Evolutionary conservation across 805 yeast species (phyloP).

Genomic region (Cyberlindnera petersonii): DNA sequence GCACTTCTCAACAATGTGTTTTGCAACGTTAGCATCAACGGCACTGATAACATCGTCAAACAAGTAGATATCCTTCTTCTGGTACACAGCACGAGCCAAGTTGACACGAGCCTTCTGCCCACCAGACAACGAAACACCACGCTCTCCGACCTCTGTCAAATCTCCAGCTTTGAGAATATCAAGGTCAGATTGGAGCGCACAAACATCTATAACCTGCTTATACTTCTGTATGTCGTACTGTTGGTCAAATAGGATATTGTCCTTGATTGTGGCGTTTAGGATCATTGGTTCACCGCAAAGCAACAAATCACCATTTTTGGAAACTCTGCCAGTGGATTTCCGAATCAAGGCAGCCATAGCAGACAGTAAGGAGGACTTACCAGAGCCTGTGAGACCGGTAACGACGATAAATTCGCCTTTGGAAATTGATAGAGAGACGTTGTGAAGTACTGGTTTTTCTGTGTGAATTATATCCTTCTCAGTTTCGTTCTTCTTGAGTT

Average conservation of each 20-base stretch:
- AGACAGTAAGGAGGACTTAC: constrained; percentile 66
- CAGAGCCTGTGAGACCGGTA: constrained; percentile 80
- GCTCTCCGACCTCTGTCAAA: constrained; percentile 73
- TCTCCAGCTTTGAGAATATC: constrained; percentile 69
- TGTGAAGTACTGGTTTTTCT: neutral
- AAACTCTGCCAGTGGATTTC: constrained; percentile 42
- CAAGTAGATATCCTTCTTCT: constrained; percentile 51
- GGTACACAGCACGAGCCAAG: constrained; percentile 64
- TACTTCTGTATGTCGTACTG: constrained; percentile 49
- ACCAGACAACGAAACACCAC: constrained; percentile 82
- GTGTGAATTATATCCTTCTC: no score
- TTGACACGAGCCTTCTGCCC: constrained; percentile 60
- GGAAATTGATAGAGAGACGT: constrained; percentile 30
- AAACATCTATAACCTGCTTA: constrained; percentile 50
- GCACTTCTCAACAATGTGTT: constrained; percentile 65
- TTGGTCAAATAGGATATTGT: constrained; percentile 66
- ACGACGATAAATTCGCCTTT: constrained; percentile 70
- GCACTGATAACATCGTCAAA: constrained; percentile 67
- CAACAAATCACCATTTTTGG: constrained; percentile 46
- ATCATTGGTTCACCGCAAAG: constrained; percentile 73
- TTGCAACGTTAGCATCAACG: constrained; percentile 75
- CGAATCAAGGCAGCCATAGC: constrained; percentile 72
- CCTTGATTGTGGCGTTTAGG: constrained; percentile 70
- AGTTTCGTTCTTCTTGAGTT: neutral
- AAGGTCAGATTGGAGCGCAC: constrained; percentile 61